Evolutionary conservation across 2,329 filamentous ascomycete species (phyloP), one percentile per base, ranked within the genome.

Genomic region (Metarhizium album): DNA sequence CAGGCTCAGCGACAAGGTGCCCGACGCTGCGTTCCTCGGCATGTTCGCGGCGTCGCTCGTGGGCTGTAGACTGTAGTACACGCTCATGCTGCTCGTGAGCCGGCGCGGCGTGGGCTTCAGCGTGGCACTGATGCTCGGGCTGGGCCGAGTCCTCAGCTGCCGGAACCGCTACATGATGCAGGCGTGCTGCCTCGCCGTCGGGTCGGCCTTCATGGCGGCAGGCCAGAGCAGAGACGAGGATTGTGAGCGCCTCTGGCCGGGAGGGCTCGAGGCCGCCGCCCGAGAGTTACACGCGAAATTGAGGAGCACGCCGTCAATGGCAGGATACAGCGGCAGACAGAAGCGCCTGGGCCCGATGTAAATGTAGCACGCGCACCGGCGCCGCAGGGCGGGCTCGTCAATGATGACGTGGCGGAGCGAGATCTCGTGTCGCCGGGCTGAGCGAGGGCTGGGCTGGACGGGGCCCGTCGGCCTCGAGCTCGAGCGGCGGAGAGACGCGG

Each of bases 401-500:
- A 75, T 74, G 57, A 80, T 87, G 59, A 77, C 86, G 54, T 77
- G 78, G 58, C 72, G 84, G 8, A 82, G 76, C 55, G 75, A 81
- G n/a, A 42, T 87, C 81, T 64, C 76, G 84, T 50, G 77, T 85
- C 22, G 78, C 77, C 0, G 83, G 87, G 71, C 66, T 87, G 55
- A 78, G 74, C 55, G 70, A 76, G 48, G 84, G 84, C 1, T 88
- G 48, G 84, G 84, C 1, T 88, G 81, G 76, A 64, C 60, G 3
- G 82, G 82, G 0, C 64, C 71, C 22, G 72, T 82, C 53, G 74
- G 66, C 4, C 73, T 83, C 49, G 80, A 83, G 69, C n/a, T n/a
- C n/a, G n/a, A n/a, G n/a, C n/a, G n/a, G n/a, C n/a, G n/a, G n/a
- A n/a, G n/a, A n/a, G n/a, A n/a, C n/a, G n/a, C n/a, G n/a, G n/a